Evolutionary conservation across 2,329 filamentous ascomycete species (phyloP), one percentile per base, ranked within the genome.

Genomic region (Arachnomyces sp.): DNA sequence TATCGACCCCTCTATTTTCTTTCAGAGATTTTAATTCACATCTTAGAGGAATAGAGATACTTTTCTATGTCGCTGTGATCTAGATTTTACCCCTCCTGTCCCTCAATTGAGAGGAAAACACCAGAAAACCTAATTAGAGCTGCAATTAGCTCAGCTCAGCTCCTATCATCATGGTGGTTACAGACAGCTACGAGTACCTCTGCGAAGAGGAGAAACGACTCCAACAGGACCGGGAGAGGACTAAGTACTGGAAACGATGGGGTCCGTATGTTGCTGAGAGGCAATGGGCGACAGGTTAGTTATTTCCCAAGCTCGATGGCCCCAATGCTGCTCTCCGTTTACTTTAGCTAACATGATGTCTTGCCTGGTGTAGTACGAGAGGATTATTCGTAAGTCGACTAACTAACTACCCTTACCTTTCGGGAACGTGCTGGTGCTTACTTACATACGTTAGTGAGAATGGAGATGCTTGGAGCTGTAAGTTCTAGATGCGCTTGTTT

Each of bases 221-320:
- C 52, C 82, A 83, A 58, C 79, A 94, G 58, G 90, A 96, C 65
- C 78, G 81, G 44, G 78, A 90, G 49, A 81, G 82, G 48, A 76
- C 68, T 49, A 90, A 86, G 63, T 96, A 96, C 71, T 96, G 90
- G 90, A 96, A 96, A 77, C 87, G 83, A 79, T 95, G 89, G 88
- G 90, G 90, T 40, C 82, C 89, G 16, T 96, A 95, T 58, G 82
- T 94, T 53, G 80, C 89, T 40, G 90, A 96, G 70, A 75, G 89
- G 58, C 89, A 95, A 70, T 95, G 90, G 90, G 88, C 89, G 43
- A 94, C 88, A 51, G 88, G 85, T 84, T 68, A 59, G 76, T 44
- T 43, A 25, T 56, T 36, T 37, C 14, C 17, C 16, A 18, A 31
- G 31, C 15, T 18, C 28, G 31, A 45, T 34, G 15, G 38, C 30